These are phyloP conservation scores for Monosporascus sp. DNA, from an alignment of 2,329 filamentous ascomycete species.

Conservation along the genomic window DNA sequence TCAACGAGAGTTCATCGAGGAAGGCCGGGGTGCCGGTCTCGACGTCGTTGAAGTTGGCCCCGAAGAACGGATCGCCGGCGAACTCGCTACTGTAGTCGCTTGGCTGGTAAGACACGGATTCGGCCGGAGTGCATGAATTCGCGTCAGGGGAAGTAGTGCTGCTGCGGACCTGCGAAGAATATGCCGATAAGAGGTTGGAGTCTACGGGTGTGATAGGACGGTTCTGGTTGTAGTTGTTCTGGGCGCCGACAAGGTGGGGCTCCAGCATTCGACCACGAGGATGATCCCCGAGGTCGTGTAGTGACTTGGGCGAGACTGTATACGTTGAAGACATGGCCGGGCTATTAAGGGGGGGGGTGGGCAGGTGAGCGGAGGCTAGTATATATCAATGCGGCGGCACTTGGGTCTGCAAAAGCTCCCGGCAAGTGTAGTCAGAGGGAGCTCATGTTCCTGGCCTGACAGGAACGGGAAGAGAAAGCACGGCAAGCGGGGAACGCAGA, in stretches of 20 bases:
- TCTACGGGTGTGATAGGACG: slow-evolving; percentile 29
- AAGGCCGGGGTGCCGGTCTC: slow-evolving; percentile 41
- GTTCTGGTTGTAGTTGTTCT: slow-evolving; percentile 18
- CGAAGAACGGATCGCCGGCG: slow-evolving; percentile 46
- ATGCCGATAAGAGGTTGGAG: slow-evolving; percentile 37
- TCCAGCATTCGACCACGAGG: slow-evolving; percentile 22
- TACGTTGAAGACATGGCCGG: slow-evolving; percentile 41
- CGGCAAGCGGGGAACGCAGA: slow-evolving; percentile 7
- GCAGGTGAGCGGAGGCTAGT: slow-evolving; percentile 18
- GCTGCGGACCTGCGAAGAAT: slow-evolving; percentile 37
- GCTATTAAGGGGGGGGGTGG: slow-evolving; percentile 16
- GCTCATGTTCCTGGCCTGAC: slow-evolving; percentile 18
- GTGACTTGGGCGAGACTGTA: slow-evolving; percentile 34
- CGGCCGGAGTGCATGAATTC: slow-evolving; percentile 42
- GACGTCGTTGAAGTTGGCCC: slow-evolving; percentile 40
- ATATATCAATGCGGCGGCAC: slow-evolving; percentile 28
- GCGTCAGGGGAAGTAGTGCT: slow-evolving; percentile 35
- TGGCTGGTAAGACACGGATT: slow-evolving; percentile 45
- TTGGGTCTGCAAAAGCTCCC: slow-evolving; percentile 16
- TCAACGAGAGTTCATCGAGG: slow-evolving; percentile 30
- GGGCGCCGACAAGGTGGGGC: slow-evolving; percentile 26
- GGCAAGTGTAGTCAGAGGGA: slow-evolving; percentile 14
- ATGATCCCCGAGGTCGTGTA: slow-evolving; percentile 31
- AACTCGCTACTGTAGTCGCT: slow-evolving; percentile 44
- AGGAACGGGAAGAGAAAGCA: slow-evolving; percentile 2